These are phyloP conservation scores for Gynandropsis gynandra DNA, from an alignment of 345 rosid genomes.

Conservation along the genomic window DNA sequence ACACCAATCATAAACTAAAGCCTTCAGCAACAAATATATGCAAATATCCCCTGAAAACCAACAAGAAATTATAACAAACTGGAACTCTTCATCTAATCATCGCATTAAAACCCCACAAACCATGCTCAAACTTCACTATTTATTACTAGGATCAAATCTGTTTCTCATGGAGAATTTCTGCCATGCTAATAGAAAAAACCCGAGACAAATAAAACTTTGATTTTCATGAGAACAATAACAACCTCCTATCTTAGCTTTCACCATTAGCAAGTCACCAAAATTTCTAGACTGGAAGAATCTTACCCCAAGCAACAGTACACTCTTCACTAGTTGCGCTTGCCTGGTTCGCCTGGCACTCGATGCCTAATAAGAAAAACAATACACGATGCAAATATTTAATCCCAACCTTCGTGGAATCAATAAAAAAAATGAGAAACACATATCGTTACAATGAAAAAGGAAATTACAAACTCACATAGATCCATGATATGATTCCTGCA, in stretches of 20 bases:
- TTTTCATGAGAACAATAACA: too few species aligned
- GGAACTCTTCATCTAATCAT: too few species aligned
- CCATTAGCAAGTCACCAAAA: background rate
- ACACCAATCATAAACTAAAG: too few species aligned
- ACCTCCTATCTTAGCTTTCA: background rate
- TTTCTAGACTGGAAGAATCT: conserved; percentile 5
- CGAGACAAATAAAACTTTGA: too few species aligned
- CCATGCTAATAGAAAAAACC: too few species aligned
- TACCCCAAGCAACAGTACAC: conserved; percentile 99
- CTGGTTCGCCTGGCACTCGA: conserved; percentile 93
- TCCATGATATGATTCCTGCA: conserved; percentile 95
- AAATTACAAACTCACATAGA: conserved; percentile 52
- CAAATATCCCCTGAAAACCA: too few species aligned
- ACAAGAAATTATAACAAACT: too few species aligned
- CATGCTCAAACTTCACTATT: too few species aligned
- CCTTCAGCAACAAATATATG: too few species aligned
- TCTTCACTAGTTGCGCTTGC: conserved; percentile 93
- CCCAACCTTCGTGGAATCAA: background rate
- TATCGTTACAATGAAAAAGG: background rate
- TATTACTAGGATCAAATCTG: too few species aligned
- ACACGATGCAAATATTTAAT: conserved; percentile 3
- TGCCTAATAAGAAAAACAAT: conserved; percentile 42
- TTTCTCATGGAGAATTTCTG: too few species aligned
- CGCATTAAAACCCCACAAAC: too few species aligned
- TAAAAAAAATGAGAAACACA: background rate